These are phyloP conservation scores for Aspergillus hancockii DNA, from an alignment of 495 filamentous ascomycete genomes.

Conservation along the genomic window DNA sequence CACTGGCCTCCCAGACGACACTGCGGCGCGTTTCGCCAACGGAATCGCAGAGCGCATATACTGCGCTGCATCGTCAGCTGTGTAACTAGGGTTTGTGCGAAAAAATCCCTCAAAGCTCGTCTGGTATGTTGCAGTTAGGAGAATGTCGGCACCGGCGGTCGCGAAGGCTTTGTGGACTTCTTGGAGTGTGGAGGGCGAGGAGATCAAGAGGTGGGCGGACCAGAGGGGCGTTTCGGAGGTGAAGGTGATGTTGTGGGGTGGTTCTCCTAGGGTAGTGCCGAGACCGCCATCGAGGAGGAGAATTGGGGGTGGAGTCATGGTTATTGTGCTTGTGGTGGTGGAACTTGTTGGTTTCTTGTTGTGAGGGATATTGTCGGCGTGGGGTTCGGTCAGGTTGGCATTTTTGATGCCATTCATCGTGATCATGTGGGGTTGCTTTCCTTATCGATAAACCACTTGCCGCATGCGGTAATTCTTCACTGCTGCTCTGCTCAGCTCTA, in stretches of 20 bases:
- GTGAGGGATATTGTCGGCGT: not conserved
- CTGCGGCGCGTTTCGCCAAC: conserved; percentile 31
- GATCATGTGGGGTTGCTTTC: not conserved
- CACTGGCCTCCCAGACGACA: conserved; percentile 15
- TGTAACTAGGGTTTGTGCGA: conserved; percentile 36
- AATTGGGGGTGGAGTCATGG: not conserved
- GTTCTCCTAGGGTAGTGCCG: conserved; percentile 62
- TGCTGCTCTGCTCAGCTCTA: not conserved
- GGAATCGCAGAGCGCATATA: conserved; percentile 32
- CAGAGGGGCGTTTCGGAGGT: conserved; percentile 57
- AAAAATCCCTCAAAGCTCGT: conserved; percentile 54
- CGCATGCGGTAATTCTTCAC: not conserved
- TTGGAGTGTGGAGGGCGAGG: conserved; percentile 47
- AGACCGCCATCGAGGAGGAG: conserved; percentile 64
- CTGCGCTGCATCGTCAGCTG: conserved; percentile 21
- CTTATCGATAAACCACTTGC: not conserved
- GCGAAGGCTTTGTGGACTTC: conserved; percentile 55
- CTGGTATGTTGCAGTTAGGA: conserved; percentile 69
- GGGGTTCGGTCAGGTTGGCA: too few relatives aligned
- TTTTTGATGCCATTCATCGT: not conserved
- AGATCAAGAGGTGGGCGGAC: conserved; percentile 63
- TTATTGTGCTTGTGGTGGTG: not conserved
- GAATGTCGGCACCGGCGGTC: conserved; percentile 54
- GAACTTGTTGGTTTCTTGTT: not conserved
- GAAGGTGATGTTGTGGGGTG: conserved; percentile 49